These are phyloP conservation scores for Puccinellia tenuiflora DNA, from an alignment of 176 grass and related monocot species.

Conservation along the genomic window DNA sequence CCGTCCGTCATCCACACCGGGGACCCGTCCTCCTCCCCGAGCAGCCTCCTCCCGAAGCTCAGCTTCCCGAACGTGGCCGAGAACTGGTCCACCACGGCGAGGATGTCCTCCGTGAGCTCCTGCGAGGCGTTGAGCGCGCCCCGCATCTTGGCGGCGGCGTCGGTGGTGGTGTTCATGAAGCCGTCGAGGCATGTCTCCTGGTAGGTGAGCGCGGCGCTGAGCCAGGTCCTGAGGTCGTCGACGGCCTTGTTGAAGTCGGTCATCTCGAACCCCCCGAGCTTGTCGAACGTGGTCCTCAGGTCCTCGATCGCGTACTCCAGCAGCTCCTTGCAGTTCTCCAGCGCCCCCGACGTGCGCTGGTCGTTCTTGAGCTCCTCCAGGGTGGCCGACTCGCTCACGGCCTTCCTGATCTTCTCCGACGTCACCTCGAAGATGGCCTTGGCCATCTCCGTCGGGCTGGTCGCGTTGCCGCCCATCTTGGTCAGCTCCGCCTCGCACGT, in stretches of 20 bases:
- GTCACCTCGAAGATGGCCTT: conserved; percentile 62
- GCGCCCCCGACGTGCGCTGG: conserved; percentile 50
- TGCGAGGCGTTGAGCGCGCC: conserved; percentile 52
- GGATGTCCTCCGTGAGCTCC: conserved; percentile 79
- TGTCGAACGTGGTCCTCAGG: conserved; percentile 45
- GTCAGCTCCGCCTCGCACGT: conserved; percentile 66
- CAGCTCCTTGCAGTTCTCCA: conserved; percentile 70
- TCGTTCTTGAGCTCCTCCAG: conserved; percentile 57
- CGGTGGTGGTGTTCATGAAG: conserved; percentile 53
- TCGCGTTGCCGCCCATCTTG: conserved; percentile 34
- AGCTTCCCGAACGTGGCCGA: conserved; percentile 24
- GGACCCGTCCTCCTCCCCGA: background rate
- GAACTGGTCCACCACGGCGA: conserved; percentile 61
- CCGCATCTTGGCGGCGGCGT: conserved; percentile 58
- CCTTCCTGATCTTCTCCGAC: conserved; percentile 42
- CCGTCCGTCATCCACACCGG: conserved; percentile 17
- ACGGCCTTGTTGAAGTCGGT: conserved; percentile 53
- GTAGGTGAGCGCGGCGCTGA: conserved; percentile 68
- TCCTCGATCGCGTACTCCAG: conserved; percentile 78
- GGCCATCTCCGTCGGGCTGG: conserved; percentile 32
- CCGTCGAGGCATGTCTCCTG: conserved; percentile 84
- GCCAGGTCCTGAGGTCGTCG: conserved; percentile 78
- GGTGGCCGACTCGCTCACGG: conserved; percentile 43
- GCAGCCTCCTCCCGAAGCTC: conserved; percentile 34
- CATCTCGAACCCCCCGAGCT: conserved; percentile 60